Conservation (phyloP, 2,329 filamentous ascomycete genomes). For the Fusarium papillatum region DNA sequence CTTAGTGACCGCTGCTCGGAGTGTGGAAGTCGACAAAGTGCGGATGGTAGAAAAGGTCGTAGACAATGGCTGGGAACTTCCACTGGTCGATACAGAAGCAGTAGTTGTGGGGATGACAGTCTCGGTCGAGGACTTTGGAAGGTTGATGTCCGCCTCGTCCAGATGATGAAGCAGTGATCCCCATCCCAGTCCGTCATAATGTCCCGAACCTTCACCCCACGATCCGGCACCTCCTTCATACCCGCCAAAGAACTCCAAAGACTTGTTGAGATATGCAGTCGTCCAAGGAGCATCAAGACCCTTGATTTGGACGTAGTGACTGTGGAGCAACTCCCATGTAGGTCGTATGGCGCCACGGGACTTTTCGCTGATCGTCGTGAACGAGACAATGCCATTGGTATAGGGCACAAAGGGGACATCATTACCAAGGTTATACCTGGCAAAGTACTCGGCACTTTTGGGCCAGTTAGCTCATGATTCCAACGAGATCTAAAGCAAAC, state of each 20-base stretch:
- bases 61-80: background rate
- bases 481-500: rapidly evolving
- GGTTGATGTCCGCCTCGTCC: slow-evolving; percentile 4
- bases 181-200: slow-evolving; percentile 18
- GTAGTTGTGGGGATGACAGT: background rate
- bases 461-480: background rate
- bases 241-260: slow-evolving; percentile 6
- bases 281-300: slow-evolving; percentile 31
- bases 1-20: background rate
- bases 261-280: slow-evolving; percentile 18
- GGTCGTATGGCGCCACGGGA: slow-evolving; percentile 21
- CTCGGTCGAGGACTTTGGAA: background rate
- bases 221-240: slow-evolving; percentile 22
- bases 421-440: slow-evolving; percentile 27
- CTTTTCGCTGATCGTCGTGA: slow-evolving; percentile 6
- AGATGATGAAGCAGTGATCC: slow-evolving; percentile 22
- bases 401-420: slow-evolving; percentile 35
- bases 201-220: background rate
- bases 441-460: slow-evolving; percentile 28
- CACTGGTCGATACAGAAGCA: background rate
- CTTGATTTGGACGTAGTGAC: slow-evolving; percentile 30
- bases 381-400: slow-evolving; percentile 25
- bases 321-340: slow-evolving; percentile 27
- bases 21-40: background rate
- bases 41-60: background rate